Base-by-base conservation (phyloP, 73 alveolate species). In the Tetrahymena borealis region DNA sequence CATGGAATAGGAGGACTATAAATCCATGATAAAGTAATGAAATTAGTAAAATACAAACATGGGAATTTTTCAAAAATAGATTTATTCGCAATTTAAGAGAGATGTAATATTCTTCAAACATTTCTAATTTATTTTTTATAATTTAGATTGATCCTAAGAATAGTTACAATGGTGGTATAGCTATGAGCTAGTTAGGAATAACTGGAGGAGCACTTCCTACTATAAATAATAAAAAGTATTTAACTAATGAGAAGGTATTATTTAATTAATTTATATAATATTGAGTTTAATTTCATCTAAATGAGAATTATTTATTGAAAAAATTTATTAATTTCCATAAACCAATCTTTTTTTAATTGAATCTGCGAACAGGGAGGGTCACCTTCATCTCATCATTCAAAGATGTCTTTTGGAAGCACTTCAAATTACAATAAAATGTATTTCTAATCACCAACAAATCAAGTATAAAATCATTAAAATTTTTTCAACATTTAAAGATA, bases 311-410 rank as follows among this genome's bases (percentile, higher is more conserved):
- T n/a, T n/a, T n/a, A n/a, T n/a, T n/a, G n/a, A n/a, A n/a, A n/a
- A n/a, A n/a, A n/a, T n/a, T n/a, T n/a, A n/a, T n/a, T n/a, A n/a
- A n/a, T n/a, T n/a, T n/a, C n/a, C n/a, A n/a, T n/a, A n/a, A n/a
- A n/a, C n/a, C n/a, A 13, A 60, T 20, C 28, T 60, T 60, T n/a
- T 4, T 3, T 60, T 60, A 24, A 24, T 15, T 35, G n/a, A 32
- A 24, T 60, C 85, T 24, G 37, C 28, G n/a, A 41, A 20, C 85
- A 60, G 85, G 85, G 85, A 60, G 85, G 85, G 85, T 60, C 85
- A 60, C 85, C 85, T 60, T 60, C 85, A 60, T 60, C 85, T 60
- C 85, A 60, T 60, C 85, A 60, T 60, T 60, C 85, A 60, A 60
- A 60, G 85, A 60, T 60, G 85, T 60, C 85, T n/a, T 60, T 60